A percentile compares a stretch with the other conserved stretches of the same genome.
Evolutionary conservation across 1,284 basidiomycete genomes (phyloP).

Genomic region (Apiotrichum veenhuisii): DNA sequence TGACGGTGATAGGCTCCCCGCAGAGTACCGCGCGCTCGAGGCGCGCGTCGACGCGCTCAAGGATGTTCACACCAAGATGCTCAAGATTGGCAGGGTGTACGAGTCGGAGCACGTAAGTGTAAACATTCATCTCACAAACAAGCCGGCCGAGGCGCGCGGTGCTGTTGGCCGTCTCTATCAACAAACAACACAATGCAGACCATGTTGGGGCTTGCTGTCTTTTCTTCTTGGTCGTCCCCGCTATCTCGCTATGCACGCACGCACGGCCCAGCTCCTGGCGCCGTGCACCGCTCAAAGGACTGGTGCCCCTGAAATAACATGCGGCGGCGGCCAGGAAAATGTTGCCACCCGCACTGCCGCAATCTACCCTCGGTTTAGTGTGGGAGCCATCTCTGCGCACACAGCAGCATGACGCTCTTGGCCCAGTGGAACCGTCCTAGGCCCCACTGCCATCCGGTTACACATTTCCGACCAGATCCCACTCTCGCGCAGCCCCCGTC

Average conservation of each 20-base stretch:
- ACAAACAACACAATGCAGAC: background rate
- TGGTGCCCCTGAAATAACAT: too few relatives aligned
- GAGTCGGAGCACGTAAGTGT: conserved; percentile 59
- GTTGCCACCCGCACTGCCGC: too few relatives aligned
- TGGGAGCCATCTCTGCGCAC: background rate
- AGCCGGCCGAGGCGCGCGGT: background rate
- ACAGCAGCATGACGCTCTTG: background rate
- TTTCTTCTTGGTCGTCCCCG: background rate
- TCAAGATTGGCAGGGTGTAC: conserved; percentile 84
- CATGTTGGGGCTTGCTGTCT: too few relatives aligned
- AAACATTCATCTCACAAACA: background rate
- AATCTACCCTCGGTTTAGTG: too few relatives aligned
- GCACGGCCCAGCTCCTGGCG: too few relatives aligned
- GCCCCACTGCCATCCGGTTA: too few relatives aligned
- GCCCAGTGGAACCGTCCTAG: background rate
- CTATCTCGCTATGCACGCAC: background rate
- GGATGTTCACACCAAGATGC: conserved; percentile 68
- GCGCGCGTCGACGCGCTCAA: conserved; percentile 88
- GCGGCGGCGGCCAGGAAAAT: too few relatives aligned
- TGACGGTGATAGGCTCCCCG: conserved; percentile 28
- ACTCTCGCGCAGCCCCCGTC: too few relatives aligned
- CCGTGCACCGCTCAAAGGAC: too few relatives aligned
- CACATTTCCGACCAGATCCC: too few relatives aligned
- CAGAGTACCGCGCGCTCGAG: conserved; percentile 96
- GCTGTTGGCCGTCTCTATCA: background rate